A percentile compares a stretch with the other conserved stretches of the same genome.
These are phyloP conservation scores for Desmodesmus armatus DNA, from an alignment of 139 green algal genomes.

Conservation along the genomic window DNA sequence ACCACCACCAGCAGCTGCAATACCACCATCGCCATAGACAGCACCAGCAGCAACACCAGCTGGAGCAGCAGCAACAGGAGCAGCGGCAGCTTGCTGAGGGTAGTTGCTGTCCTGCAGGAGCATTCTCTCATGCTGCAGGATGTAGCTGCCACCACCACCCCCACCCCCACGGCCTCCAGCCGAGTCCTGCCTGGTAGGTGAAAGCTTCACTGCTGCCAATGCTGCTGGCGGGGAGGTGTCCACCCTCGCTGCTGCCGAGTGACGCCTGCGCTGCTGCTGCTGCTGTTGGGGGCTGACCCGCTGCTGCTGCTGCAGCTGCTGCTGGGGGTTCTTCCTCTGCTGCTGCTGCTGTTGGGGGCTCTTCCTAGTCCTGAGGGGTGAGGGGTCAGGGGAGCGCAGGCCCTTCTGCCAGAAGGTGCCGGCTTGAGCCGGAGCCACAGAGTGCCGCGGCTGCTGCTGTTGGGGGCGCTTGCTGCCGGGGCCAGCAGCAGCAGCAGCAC, in stretches of 20 bases:
- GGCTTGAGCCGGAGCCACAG: no score
- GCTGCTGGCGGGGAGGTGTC: not conserved
- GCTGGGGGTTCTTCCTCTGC: not conserved
- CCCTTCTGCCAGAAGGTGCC: no score
- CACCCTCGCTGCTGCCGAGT: not conserved
- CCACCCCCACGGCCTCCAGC: not conserved
- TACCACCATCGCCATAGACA: not conserved
- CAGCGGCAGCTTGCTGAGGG: not conserved
- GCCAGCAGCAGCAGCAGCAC: no score
- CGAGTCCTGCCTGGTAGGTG: no score
- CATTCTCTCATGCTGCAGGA: not conserved
- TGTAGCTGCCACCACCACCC: not conserved
- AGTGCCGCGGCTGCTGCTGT: no score
- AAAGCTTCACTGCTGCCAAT: not conserved
- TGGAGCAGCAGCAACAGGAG: conserved; percentile 28
- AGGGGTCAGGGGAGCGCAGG: no score
- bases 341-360: not conserved
- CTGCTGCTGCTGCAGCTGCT: not conserved
- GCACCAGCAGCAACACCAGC: not conserved
- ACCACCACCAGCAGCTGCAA: not conserved
- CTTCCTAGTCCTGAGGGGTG: no score
- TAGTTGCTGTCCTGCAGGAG: not conserved
- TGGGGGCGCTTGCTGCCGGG: no score
- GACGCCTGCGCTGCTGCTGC: not conserved
- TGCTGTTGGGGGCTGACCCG: not conserved